phyloP scores from a whole-genome alignment of 2,329 filamentous ascomycete genomes.

The Cyanodermella asteris region DNA sequence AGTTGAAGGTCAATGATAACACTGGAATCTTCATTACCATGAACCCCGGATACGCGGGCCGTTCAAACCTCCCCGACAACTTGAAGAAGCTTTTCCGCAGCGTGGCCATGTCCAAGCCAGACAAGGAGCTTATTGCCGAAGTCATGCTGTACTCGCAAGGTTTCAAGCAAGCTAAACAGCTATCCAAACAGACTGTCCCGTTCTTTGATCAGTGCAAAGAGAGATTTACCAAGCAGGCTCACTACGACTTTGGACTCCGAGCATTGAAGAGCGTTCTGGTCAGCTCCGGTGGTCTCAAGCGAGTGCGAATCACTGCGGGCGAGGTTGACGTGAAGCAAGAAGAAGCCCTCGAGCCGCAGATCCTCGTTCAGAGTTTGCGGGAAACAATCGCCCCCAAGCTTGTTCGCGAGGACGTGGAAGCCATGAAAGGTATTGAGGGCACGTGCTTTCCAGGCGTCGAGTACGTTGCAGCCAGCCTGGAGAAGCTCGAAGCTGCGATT shows the following conservation, averaged over 20 bases:
- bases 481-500: conserved; percentile 60
- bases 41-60: conserved; percentile 96
- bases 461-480: conserved; percentile 76
- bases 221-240: conserved; percentile 78
- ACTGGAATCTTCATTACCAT: conserved; percentile 99
- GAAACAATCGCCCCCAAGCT: conserved; percentile 97
- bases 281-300: conserved; percentile 89
- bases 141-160: conserved; percentile 99
- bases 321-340: conserved; percentile 39
- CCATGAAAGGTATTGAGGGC: conserved; percentile 64
- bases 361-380: conserved; percentile 92
- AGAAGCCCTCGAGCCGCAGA: conserved; percentile 74
- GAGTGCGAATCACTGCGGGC: conserved; percentile 44
- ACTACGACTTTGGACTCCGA: conserved; percentile 97
- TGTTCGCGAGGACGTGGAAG: conserved; percentile 75
- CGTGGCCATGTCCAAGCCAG: conserved; percentile 97
- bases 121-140: conserved; percentile 97
- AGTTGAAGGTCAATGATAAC: conserved; percentile 71
- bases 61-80: conserved; percentile 95
- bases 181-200: conserved; percentile 89
- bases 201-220: conserved; percentile 86
- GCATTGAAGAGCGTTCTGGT: conserved; percentile 96
- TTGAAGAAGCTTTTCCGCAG: conserved; percentile 98
- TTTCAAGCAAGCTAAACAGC: conserved; percentile 83
- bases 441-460: conserved; percentile 80